Percentiles rank a stretch among this genome's conserved stretches.
Evolutionary conservation across 345 rosid species (phyloP).

Genomic region (Populus ilicifolia): DNA sequence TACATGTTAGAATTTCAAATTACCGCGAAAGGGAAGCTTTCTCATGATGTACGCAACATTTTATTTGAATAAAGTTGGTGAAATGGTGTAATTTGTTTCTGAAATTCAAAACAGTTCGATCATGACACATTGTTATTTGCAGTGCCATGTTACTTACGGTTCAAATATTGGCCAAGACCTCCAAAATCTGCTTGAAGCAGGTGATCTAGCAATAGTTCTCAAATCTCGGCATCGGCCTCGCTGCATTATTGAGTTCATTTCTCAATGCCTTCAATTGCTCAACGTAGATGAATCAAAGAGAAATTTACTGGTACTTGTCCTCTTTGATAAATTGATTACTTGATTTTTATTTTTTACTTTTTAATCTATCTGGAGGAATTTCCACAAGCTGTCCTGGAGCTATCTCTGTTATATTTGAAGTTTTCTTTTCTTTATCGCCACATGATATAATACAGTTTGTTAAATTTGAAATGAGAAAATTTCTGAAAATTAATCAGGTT

Average conservation of each 20-base stretch:
- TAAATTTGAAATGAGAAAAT: background rate
- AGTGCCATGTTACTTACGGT: conserved; percentile 78
- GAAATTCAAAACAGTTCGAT: background rate
- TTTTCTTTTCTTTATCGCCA: background rate
- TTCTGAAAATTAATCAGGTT: background rate
- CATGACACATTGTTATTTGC: conserved; percentile 24
- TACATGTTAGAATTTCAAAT: no score
- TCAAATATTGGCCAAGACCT: conserved; percentile 72
- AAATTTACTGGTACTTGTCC: conserved; percentile 54
- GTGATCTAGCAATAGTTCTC: conserved; percentile 68
- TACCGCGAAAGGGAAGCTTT: background rate
- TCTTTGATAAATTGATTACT: background rate
- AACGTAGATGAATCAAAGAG: conserved; percentile 58
- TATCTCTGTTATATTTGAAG: background rate
- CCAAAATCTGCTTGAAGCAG: conserved; percentile 51
- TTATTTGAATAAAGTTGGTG: conserved; percentile 6
- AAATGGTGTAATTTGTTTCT: background rate
- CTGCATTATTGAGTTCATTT: conserved; percentile 72
- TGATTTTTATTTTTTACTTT: background rate
- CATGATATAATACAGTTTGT: background rate
- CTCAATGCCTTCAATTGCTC: conserved; percentile 59
- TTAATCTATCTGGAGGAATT: background rate
- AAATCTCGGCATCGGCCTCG: conserved; percentile 74
- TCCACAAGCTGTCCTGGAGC: background rate
- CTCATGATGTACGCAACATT: background rate